These are phyloP conservation scores for Trichomonas tenax DNA, from an alignment of 208 protist species.

Conservation along the genomic window DNA sequence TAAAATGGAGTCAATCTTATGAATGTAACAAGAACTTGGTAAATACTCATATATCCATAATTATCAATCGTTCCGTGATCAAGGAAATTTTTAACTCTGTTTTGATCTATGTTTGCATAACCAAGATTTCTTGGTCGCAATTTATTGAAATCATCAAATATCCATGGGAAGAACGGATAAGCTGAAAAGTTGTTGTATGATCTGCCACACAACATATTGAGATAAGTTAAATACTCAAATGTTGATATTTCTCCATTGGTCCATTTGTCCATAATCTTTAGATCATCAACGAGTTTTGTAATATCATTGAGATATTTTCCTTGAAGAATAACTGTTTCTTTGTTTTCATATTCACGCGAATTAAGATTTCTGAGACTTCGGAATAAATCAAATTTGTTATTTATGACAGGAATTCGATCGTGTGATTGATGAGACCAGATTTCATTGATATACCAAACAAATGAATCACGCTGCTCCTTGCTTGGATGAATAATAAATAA, in stretches of 20 bases:
- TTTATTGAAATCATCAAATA: background rate
- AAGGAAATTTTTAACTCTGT: background rate
- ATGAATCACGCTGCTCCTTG: background rate
- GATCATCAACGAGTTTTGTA: background rate
- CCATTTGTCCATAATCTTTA: background rate
- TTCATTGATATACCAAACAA: background rate
- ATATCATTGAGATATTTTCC: background rate
- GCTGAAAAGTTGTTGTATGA: background rate
- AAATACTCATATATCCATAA: too few relatives aligned
- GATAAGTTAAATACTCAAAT: background rate
- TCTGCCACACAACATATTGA: background rate
- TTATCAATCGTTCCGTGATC: background rate
- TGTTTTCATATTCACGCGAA: too few relatives aligned
- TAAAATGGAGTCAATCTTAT: background rate
- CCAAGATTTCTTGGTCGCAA: background rate
- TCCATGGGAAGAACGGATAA: background rate
- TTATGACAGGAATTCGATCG: background rate
- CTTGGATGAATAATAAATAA: background rate
- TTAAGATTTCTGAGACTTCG: too few relatives aligned
- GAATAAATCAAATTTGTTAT: background rate
- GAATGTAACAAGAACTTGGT: background rate
- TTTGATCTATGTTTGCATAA: background rate
- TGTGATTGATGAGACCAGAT: too few relatives aligned
- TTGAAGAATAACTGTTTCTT: too few relatives aligned
- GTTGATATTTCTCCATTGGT: background rate